A percentile compares a stretch with the other conserved stretches of the same genome.
Evolutionary conservation across 1,284 basidiomycete species (phyloP).

Genomic region (Puccinia triticina): DNA sequence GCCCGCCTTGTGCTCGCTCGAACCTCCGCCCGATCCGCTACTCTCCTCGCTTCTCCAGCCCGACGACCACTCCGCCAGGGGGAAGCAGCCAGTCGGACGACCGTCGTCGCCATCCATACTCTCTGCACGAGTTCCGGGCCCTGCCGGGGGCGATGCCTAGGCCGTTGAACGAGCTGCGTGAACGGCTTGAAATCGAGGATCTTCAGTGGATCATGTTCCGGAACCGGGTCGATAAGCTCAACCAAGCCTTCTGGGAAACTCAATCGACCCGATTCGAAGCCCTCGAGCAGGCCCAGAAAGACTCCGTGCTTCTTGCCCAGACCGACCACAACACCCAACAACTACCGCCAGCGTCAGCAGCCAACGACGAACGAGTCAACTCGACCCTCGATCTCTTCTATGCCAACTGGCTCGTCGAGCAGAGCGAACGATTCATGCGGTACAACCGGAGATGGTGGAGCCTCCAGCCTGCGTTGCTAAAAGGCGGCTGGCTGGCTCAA

Average conservation of each 20-base stretch:
- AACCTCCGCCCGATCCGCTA: conserved; percentile 58
- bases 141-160: conserved; percentile 26
- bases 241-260: conserved; percentile 56
- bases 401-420: conserved; percentile 15
- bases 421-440: not conserved
- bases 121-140: conserved; percentile 55
- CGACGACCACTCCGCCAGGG: conserved; percentile 17
- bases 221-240: conserved; percentile 56
- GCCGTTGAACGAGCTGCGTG: conserved; percentile 41
- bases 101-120: conserved; percentile 55
- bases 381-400: conserved; percentile 22
- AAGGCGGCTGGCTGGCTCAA: conserved; percentile 23
- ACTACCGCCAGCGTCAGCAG: conserved; percentile 2
- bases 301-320: not conserved
- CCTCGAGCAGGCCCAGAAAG: conserved; percentile 39
- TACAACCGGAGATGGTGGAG: conserved; percentile 39
- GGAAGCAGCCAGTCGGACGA: conserved; percentile 5
- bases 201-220: conserved; percentile 56
- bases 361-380: not conserved
- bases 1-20: conserved; percentile 56
- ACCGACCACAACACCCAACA: not conserved
- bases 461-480: conserved; percentile 12
- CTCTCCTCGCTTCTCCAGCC: conserved; percentile 54
- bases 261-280: conserved; percentile 55
- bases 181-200: conserved; percentile 53